Conservation (phyloP, 306 rosid species). For the Sicyos baderoa region DNA sequence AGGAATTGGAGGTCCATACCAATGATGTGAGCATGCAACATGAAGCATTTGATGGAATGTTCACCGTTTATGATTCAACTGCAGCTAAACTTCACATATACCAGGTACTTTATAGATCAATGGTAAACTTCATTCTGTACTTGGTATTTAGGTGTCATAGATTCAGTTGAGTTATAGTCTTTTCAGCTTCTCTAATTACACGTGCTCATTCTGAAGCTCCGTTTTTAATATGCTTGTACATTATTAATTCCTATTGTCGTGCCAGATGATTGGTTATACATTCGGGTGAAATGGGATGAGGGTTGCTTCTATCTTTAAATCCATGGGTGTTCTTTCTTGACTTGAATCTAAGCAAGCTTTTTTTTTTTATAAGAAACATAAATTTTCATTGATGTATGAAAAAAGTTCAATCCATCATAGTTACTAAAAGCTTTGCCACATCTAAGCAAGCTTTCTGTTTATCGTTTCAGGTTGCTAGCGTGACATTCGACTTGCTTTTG, state of each 20-base stretch:
- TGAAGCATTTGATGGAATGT: constrained; percentile 73
- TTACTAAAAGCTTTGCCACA: no score
- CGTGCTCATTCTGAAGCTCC: background rate
- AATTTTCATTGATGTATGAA: no score
- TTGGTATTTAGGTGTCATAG: background rate
- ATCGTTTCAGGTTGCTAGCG: constrained; percentile 81
- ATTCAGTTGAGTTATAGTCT: background rate
- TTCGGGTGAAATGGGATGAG: background rate
- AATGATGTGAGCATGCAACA: constrained; percentile 70
- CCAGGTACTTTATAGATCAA: constrained; percentile 50
- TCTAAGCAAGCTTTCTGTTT: no score
- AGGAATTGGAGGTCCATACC: constrained; percentile 90
- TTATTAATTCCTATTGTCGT: background rate
- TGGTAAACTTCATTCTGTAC: background rate
- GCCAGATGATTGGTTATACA: background rate
- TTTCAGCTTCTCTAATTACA: constrained; percentile 2
- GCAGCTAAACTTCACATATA: constrained; percentile 53
- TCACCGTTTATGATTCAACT: constrained; percentile 81
- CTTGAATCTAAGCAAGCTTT: constrained; percentile 19
- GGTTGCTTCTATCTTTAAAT: background rate
- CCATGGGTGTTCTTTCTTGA: background rate
- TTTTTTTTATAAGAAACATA: no score
- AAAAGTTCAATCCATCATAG: no score
- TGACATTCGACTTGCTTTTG: constrained; percentile 88
- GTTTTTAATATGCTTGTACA: background rate